Conservation (phyloP, 495 filamentous ascomycete species). For the Saxophila tyrrhenica region DNA sequence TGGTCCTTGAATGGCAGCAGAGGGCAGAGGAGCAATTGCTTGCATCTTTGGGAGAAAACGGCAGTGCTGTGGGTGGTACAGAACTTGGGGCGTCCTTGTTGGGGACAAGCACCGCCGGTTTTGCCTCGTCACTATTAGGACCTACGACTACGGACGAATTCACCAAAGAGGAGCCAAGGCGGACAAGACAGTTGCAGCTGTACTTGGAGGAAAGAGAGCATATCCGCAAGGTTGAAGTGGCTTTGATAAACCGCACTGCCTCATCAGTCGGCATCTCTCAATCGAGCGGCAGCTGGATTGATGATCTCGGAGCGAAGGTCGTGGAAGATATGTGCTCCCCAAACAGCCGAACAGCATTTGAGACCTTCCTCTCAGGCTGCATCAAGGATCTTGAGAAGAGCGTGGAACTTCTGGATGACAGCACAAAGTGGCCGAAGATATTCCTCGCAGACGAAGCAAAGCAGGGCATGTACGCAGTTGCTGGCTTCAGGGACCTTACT, state of each 20-base stretch:
- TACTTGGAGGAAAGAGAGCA: slow-evolving; percentile 60
- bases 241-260: slow-evolving; percentile 19
- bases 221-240: slow-evolving; percentile 38
- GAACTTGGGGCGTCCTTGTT: slow-evolving; percentile 39
- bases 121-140: neutral
- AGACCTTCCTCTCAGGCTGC: slow-evolving; percentile 15
- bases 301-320: slow-evolving; percentile 1
- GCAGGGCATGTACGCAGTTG: slow-evolving; percentile 51
- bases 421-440: slow-evolving; percentile 42
- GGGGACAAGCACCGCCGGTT: neutral
- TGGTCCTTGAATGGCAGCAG: slow-evolving; percentile 72
- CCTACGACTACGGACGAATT: neutral
- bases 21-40: slow-evolving; percentile 55
- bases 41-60: slow-evolving; percentile 50
- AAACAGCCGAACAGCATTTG: neutral
- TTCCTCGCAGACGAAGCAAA: slow-evolving; percentile 40
- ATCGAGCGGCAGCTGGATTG: slow-evolving; percentile 5
- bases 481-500: slow-evolving; percentile 52
- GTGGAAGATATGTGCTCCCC: neutral
- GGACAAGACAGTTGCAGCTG: slow-evolving; percentile 49
- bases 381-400: slow-evolving; percentile 38
- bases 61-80: slow-evolving; percentile 52
- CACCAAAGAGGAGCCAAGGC: slow-evolving; percentile 35
- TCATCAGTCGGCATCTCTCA: neutral
- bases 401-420: slow-evolving; percentile 35